phyloP scores from a whole-genome alignment of 371 early-diverging fungal species.

The Blastocladiella emersonii region DNA sequence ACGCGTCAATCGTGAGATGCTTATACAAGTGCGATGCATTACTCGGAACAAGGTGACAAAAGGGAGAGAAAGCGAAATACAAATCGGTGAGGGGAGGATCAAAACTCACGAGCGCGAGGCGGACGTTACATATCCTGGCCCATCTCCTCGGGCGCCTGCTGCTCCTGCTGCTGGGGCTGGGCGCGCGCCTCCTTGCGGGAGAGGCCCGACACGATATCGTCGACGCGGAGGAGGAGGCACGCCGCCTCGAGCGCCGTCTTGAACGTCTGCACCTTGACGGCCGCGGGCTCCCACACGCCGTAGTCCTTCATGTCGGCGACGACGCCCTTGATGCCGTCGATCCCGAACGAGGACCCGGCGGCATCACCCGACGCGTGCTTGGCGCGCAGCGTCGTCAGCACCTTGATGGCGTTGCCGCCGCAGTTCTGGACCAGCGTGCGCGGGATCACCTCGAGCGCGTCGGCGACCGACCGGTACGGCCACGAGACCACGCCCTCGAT shows the following conservation, averaged over 20 bases:
- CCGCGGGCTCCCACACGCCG: conserved; percentile 98
- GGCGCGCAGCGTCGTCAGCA: conserved; percentile 77
- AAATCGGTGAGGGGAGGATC: too few relatives aligned
- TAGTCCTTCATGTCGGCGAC: conserved; percentile 93
- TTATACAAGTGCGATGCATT: too few relatives aligned
- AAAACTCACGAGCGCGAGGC: too few relatives aligned
- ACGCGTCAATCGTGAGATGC: too few relatives aligned
- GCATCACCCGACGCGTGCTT: conserved; percentile 70
- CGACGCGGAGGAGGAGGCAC: conserved; percentile 84
- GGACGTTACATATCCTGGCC: too few relatives aligned
- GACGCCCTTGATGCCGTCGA: conserved; percentile 91
- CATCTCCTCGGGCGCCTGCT: too few relatives aligned
- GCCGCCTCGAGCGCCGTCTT: conserved; percentile 99
- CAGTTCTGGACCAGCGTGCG: conserved; percentile 96
- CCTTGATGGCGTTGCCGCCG: conserved; percentile 92
- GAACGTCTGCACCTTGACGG: conserved; percentile 98
- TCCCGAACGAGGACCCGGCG: conserved; percentile 69
- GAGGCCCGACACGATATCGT: conserved; percentile 93
- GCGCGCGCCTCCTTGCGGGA: conserved; percentile 44
- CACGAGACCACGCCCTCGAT: conserved; percentile 87
- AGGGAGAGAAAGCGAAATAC: too few relatives aligned
- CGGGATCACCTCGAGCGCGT: conserved; percentile 97
- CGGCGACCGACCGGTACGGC: conserved; percentile 89
- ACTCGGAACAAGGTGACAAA: too few relatives aligned
- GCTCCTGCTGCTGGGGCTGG: too few relatives aligned